phyloP scores from a whole-genome alignment of 352 stramenopile species.

The Phytophthora meadii region DNA sequence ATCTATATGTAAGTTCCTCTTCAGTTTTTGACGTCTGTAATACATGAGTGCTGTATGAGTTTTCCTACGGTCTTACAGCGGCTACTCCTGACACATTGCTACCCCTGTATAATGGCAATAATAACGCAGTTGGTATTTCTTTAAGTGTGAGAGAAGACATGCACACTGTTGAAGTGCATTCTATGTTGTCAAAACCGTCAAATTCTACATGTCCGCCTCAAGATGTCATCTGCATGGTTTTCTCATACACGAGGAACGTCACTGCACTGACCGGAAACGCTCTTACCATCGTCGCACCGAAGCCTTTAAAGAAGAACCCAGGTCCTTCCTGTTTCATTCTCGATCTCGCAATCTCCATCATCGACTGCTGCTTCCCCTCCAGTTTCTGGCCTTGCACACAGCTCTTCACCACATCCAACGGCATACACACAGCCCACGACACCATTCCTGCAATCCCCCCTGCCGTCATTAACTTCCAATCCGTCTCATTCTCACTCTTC shows the following conservation, averaged over 20 bases:
- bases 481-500: constrained; percentile 61
- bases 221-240: constrained; percentile 76
- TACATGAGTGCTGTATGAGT: background rate
- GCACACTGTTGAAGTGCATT: too few relatives aligned
- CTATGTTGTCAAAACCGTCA: background rate
- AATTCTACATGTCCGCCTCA: constrained; percentile 15
- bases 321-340: constrained; percentile 57
- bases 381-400: constrained; percentile 79
- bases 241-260: constrained; percentile 87
- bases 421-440: constrained; percentile 79
- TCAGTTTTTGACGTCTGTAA: background rate
- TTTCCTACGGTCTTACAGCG: too few relatives aligned
- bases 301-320: constrained; percentile 82
- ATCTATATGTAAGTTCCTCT: background rate
- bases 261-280: constrained; percentile 84
- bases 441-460: constrained; percentile 75
- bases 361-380: constrained; percentile 35
- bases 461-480: constrained; percentile 64
- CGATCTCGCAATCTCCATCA: constrained; percentile 47
- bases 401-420: constrained; percentile 91
- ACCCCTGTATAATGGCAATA: too few relatives aligned
- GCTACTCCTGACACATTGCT: too few relatives aligned
- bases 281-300: constrained; percentile 72
- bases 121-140: background rate
- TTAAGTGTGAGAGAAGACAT: background rate